phyloP scores from a whole-genome alignment of 257 asterid species.

The Solanum habrochaites region DNA sequence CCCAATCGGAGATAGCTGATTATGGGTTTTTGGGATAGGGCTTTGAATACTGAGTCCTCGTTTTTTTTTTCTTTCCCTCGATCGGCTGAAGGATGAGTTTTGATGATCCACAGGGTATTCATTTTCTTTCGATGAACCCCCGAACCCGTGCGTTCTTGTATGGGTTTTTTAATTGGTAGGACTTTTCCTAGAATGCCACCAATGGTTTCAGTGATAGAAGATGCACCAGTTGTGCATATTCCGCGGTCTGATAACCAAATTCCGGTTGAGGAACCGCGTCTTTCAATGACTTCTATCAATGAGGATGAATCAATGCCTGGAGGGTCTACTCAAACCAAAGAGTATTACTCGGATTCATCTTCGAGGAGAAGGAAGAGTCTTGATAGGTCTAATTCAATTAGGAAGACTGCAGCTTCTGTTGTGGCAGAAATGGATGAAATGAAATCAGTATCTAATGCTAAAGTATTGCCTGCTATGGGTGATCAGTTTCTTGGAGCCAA shows the following conservation, averaged over 20 bases:
- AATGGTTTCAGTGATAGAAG: slow-evolving; percentile 56
- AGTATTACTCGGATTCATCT: slow-evolving; percentile 54
- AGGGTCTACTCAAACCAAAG: slow-evolving; percentile 49
- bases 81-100: slow-evolving; percentile 57
- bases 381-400: slow-evolving; percentile 57
- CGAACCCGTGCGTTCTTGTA: slow-evolving; percentile 68
- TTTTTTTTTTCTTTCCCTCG: slow-evolving; percentile 67
- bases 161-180: slow-evolving; percentile 55
- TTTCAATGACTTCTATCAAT: not conserved
- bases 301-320: slow-evolving; percentile 37
- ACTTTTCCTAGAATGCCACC: slow-evolving; percentile 49
- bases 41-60: slow-evolving; percentile 62
- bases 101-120: slow-evolving; percentile 48
- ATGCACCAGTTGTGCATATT: slow-evolving; percentile 28
- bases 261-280: slow-evolving; percentile 36
- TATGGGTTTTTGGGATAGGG: slow-evolving; percentile 63
- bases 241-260: slow-evolving; percentile 43
- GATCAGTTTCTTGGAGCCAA: slow-evolving; percentile 46
- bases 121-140: slow-evolving; percentile 74
- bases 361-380: slow-evolving; percentile 66
- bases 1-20: slow-evolving; percentile 63
- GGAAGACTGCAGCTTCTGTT: slow-evolving; percentile 57
- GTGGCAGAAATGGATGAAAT: slow-evolving; percentile 63
- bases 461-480: slow-evolving; percentile 23
- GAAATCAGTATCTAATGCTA: slow-evolving; percentile 33